phyloP scores from a whole-genome alignment of 495 filamentous ascomycete species.

The Daldinia childiae region DNA sequence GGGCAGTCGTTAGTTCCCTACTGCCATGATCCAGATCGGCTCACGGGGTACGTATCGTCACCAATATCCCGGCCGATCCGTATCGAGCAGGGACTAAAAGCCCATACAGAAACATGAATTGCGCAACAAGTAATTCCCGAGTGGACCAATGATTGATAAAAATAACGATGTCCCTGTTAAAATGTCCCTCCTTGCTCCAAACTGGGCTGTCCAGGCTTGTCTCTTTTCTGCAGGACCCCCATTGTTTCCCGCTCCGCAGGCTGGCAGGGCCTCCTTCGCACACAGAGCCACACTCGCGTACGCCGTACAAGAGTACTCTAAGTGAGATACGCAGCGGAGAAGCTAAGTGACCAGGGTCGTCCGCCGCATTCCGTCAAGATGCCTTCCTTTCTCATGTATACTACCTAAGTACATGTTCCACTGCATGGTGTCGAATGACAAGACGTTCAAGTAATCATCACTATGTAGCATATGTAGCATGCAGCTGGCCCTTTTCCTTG shows the following conservation, averaged over 20 bases:
- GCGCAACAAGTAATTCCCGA: slow-evolving; percentile 36
- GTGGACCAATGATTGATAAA: slow-evolving; percentile 43
- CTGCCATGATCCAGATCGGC: slow-evolving; percentile 34
- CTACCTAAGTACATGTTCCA: slow-evolving; percentile 21
- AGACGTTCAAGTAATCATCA: slow-evolving; percentile 30
- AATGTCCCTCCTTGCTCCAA: slow-evolving; percentile 28
- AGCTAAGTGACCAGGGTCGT: slow-evolving; percentile 30
- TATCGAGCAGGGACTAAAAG: slow-evolving; percentile 26
- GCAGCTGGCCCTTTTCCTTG: slow-evolving; percentile 37
- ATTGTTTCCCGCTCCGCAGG: slow-evolving; percentile 38
- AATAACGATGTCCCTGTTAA: slow-evolving; percentile 33
- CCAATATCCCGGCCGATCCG: slow-evolving; percentile 36
- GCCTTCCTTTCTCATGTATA: slow-evolving; percentile 31
- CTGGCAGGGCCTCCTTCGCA: slow-evolving; percentile 31
- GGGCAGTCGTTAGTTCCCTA: slow-evolving; percentile 15
- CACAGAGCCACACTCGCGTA: slow-evolving; percentile 41
- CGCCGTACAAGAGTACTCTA: slow-evolving; percentile 15
- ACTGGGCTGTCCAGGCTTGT: slow-evolving; percentile 29
- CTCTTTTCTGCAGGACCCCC: slow-evolving; percentile 42
- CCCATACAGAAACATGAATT: slow-evolving; percentile 24
- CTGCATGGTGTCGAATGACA: slow-evolving; percentile 27
- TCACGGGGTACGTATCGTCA: slow-evolving; percentile 37
- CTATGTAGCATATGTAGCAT: slow-evolving; percentile 28
- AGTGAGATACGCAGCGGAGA: slow-evolving; percentile 13
- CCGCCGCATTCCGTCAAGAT: slow-evolving; percentile 38